Conservation (phyloP, 2,329 filamentous ascomycete species). For the Aspergillus sp. region DNA sequence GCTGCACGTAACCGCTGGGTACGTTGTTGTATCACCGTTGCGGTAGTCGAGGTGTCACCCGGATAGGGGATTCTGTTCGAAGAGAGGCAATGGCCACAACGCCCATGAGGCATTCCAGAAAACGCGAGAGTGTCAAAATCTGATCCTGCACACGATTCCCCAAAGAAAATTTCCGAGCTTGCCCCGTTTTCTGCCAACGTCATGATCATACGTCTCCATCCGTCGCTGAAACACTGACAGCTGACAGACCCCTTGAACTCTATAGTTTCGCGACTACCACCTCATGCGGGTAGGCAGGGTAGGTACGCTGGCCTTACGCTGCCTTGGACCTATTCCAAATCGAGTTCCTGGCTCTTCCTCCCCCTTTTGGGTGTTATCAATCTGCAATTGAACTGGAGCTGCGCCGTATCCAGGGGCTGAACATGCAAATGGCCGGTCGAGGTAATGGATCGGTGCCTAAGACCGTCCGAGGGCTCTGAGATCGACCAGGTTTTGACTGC, state of each 20-base stretch:
- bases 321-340: conserved; percentile 6
- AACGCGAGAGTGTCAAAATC: background rate
- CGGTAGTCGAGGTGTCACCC: conserved; percentile 11
- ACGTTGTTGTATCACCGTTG: conserved; percentile 30
- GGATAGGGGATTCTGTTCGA: background rate
- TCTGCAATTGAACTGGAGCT: conserved; percentile 1
- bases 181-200: background rate
- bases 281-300: background rate
- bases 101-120: conserved; percentile 1
- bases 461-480: background rate
- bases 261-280: background rate
- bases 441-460: conserved; percentile 7
- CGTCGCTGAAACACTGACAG: background rate
- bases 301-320: background rate
- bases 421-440: background rate
- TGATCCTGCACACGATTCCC: background rate
- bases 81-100: conserved; percentile 7
- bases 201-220: background rate
- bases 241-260: background rate
- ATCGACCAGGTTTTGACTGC: conserved; percentile 2
- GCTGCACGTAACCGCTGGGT: conserved; percentile 29
- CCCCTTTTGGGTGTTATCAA: background rate
- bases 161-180: background rate
- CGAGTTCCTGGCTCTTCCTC: background rate
- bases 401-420: conserved; percentile 1